Evolutionary conservation across 345 rosid species (phyloP).

Genomic region (Syzygium jambos): DNA sequence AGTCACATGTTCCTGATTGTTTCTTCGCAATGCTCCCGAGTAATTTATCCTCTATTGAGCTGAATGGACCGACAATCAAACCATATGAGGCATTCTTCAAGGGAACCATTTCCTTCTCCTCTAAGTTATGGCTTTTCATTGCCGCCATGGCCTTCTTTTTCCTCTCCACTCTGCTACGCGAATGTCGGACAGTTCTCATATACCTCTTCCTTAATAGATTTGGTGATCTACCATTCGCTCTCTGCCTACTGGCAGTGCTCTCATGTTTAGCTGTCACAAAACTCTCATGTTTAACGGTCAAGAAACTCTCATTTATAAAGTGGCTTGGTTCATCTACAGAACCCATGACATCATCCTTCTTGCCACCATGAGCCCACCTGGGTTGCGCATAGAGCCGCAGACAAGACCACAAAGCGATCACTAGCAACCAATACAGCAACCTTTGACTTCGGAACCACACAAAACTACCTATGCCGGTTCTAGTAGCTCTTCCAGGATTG

Average conservation of each 20-base stretch:
- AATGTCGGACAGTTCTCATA: not conserved
- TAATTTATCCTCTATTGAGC: slow-evolving; percentile 52
- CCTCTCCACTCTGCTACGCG: slow-evolving; percentile 20
- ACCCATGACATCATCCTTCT: slow-evolving; percentile 44
- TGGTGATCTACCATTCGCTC: slow-evolving; percentile 12
- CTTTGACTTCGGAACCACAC: slow-evolving; percentile 69
- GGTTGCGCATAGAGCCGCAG: slow-evolving; percentile 88
- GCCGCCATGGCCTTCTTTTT: slow-evolving; percentile 28
- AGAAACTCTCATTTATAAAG: slow-evolving; percentile 28
- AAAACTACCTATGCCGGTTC: slow-evolving; percentile 30
- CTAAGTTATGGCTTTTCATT: slow-evolving; percentile 10
- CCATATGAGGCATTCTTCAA: slow-evolving; percentile 55
- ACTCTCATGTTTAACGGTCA: slow-evolving; percentile 11
- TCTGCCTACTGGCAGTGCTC: slow-evolving; percentile 18
- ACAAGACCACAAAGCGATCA: slow-evolving; percentile 82
- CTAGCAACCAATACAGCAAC: slow-evolving; percentile 73
- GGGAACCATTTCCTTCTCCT: slow-evolving; percentile 49
- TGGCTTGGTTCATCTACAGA: slow-evolving; percentile 32
- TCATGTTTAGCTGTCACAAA: slow-evolving; percentile 5
- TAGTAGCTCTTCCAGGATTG: slow-evolving; percentile 78
- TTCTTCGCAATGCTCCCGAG: slow-evolving; percentile 76
- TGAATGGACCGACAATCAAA: slow-evolving; percentile 79
- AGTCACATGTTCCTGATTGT: slow-evolving; percentile 74
- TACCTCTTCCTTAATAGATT: not conserved
- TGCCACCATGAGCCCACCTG: slow-evolving; percentile 76